phyloP scores from a whole-genome alignment of 2,329 filamentous ascomycete species.

The Venturia nashicola region DNA sequence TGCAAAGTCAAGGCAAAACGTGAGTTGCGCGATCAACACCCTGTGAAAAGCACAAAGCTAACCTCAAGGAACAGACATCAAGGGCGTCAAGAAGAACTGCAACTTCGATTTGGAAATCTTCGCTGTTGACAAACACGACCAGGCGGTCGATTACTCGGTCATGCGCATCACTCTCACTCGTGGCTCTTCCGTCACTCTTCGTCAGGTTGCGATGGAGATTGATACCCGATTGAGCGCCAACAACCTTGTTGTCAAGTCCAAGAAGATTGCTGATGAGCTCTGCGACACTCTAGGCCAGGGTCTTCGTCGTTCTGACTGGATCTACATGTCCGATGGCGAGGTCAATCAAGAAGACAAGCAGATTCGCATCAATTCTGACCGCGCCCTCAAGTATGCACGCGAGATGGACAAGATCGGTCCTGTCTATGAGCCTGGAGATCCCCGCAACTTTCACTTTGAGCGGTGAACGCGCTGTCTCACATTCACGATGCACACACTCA shows the following conservation, averaged over 20 bases:
- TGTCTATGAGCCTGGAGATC: background rate
- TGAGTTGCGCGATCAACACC: background rate
- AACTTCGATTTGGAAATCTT: slow-evolving; percentile 79
- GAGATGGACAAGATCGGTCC: background rate
- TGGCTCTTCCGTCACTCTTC: slow-evolving; percentile 32
- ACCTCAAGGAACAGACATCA: background rate
- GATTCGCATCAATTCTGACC: background rate
- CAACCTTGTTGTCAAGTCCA: background rate
- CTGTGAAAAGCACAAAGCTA: background rate
- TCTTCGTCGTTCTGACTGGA: background rate
- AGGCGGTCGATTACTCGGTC: slow-evolving; percentile 63
- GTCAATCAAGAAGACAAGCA: slow-evolving; percentile 3
- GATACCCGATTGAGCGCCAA: background rate
- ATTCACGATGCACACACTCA: background rate
- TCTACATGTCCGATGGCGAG: slow-evolving; percentile 4
- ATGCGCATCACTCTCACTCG: slow-evolving; percentile 79
- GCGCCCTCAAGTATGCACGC: background rate
- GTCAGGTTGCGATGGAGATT: slow-evolving; percentile 1
- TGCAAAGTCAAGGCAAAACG: background rate
- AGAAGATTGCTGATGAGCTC: background rate
- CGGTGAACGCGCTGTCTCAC: background rate
- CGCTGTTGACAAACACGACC: slow-evolving; percentile 76
- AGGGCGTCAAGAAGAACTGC: slow-evolving; percentile 51
- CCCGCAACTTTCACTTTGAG: background rate
- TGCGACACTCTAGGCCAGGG: background rate